Conservation (phyloP, 805 yeast genomes). For the Candida saitoana region DNA sequence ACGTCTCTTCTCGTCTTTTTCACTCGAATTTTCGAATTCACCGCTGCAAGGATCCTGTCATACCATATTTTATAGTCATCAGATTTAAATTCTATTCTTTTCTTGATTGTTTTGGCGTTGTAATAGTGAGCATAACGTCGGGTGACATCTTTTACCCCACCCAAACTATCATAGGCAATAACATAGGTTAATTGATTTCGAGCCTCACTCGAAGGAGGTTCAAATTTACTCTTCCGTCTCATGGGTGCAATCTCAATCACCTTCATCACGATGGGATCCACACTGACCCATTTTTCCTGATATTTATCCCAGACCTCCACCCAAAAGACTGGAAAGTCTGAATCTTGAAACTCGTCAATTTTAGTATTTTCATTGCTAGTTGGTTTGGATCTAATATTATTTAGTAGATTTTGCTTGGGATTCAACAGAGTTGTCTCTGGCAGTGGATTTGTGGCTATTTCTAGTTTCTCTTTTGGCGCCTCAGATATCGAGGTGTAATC, state of each 20-base stretch:
- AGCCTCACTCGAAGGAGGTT: slow-evolving; percentile 64
- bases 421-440: slow-evolving; percentile 6
- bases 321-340: slow-evolving; percentile 77
- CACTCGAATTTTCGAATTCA: slow-evolving; percentile 15
- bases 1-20: slow-evolving; percentile 35
- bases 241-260: slow-evolving; percentile 58
- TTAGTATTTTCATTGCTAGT: slow-evolving; percentile 14
- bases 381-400: slow-evolving; percentile 3
- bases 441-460: slow-evolving; percentile 5
- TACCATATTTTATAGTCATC: slow-evolving; percentile 62
- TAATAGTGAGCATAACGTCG: slow-evolving; percentile 69
- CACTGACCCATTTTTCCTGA: slow-evolving; percentile 71
- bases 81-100: slow-evolving; percentile 58
- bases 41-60: slow-evolving; percentile 36
- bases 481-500: slow-evolving; percentile 53
- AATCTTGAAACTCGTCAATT: slow-evolving; percentile 22
- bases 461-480: slow-evolving; percentile 8
- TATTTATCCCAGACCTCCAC: slow-evolving; percentile 87
- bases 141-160: slow-evolving; percentile 76
- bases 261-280: slow-evolving; percentile 71
- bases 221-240: slow-evolving; percentile 52
- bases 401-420: neutral
- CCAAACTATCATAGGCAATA: slow-evolving; percentile 65
- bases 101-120: slow-evolving; percentile 72
- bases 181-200: slow-evolving; percentile 67